Base-by-base conservation (phyloP, 805 yeast species). In the Citeromyces nyonsensis region DNA sequence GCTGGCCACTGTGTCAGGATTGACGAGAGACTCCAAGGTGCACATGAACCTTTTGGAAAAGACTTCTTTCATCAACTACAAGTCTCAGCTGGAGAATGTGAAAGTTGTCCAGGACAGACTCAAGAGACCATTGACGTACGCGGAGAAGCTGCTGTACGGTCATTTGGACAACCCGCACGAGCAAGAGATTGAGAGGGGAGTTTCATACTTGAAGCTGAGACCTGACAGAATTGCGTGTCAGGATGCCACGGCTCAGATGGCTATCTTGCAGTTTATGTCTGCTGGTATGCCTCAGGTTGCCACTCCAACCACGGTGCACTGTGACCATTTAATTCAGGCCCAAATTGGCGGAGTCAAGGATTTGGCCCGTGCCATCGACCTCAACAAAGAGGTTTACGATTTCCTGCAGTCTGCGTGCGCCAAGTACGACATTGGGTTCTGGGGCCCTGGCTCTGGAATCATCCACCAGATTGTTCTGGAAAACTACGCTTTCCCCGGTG, bases 201-300 rank as follows among this genome's bases (percentile, higher is more conserved):
- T 75, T 32, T 73, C 86, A 33, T 91, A 91, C 59, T 69, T 91
- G 54, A 91, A 91, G 63, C 69, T 91, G 47, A 73, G 81, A 53
- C 98, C 98, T 15, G 98, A 91, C 54, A 74, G 98, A 54, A 97
- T 91, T 31, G 98, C 98, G 18, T 88, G 93, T 94, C 98, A 91
- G 65, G 98, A 91, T 66, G 98, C 98, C n/a, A 82, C 95, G 24
- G 98, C 98, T 12, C 98, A 91, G 61, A 91, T 88, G 83, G 98
- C 98, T n/a, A 65, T 91, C 44, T 64, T 91, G 45, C 98, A 91
- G 61, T 91, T 91, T 63, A 91, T 91, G 95, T 84, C 96, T 34
- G 88, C 95, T 42, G 94, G 94, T 25, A 72, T 88, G 71, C 63
- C 79, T 32, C 56, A 71, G 25, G 88, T 95, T 12, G 80, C 81